Evolutionary conservation across 345 rosid genomes (phyloP).

Genomic region (Sisymbrium irio): DNA sequence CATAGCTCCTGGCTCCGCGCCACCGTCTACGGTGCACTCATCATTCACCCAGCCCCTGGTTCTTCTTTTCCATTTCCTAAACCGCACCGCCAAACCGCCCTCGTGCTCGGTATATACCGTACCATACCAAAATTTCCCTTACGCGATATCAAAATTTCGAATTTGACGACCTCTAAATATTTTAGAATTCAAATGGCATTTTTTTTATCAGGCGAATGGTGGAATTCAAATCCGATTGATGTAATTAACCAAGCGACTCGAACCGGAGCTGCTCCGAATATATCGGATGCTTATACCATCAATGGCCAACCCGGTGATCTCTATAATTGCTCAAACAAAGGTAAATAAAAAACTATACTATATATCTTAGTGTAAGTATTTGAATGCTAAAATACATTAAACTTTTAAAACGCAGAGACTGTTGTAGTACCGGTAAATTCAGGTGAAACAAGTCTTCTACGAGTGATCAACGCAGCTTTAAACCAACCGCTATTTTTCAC

Average conservation of each 20-base stretch:
- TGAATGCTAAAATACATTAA: not conserved
- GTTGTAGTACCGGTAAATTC: slow-evolving; percentile 56
- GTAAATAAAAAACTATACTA: slow-evolving; percentile 26
- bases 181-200: not conserved
- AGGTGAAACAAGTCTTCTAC: slow-evolving; percentile 76
- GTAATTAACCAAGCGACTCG: slow-evolving; percentile 60
- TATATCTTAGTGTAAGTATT: not conserved
- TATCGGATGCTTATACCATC: slow-evolving; percentile 80
- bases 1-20: slow-evolving; percentile 98
- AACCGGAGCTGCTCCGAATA: slow-evolving; percentile 75
- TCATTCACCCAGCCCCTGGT: slow-evolving; percentile 65
- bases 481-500: slow-evolving; percentile 85
- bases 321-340: slow-evolving; percentile 77
- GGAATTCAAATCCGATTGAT: slow-evolving; percentile 83
- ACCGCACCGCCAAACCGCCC: slow-evolving; percentile 64
- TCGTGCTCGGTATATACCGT: slow-evolving; percentile 59
- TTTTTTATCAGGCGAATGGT: slow-evolving; percentile 75
- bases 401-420: slow-evolving; percentile 50
- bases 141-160: not conserved
- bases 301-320: slow-evolving; percentile 97
- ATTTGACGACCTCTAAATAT: not conserved
- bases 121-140: not conserved
- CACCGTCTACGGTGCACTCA: slow-evolving; percentile 86
- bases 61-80: slow-evolving; percentile 66
- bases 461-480: slow-evolving; percentile 80